A percentile compares a stretch with the other conserved stretches of the same genome.
phyloP scores from a whole-genome alignment of 495 filamentous ascomycete genomes.

The Penicillium crystallinum region DNA sequence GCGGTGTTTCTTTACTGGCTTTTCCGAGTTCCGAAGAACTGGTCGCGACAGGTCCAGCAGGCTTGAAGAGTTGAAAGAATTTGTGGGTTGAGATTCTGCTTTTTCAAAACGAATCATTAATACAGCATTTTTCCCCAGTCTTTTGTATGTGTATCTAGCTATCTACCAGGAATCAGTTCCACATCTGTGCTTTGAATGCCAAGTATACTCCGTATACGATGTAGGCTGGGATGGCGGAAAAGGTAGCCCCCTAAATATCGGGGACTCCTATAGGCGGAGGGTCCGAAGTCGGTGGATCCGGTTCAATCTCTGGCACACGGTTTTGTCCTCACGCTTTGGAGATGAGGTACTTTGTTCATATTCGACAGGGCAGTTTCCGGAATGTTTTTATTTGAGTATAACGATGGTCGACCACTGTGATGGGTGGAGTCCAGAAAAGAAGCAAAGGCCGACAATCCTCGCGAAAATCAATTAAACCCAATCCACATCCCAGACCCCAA shows the following conservation, averaged over 20 bases:
- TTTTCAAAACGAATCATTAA: background rate
- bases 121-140: background rate
- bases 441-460: background rate
- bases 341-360: background rate
- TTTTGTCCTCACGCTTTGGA: no score
- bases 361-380: background rate
- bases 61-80: conserved; percentile 1
- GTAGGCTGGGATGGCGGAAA: background rate
- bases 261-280: background rate
- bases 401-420: background rate
- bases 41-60: conserved; percentile 40
- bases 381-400: background rate
- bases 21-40: conserved; percentile 68
- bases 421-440: background rate
- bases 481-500: background rate
- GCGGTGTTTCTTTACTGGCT: conserved; percentile 77
- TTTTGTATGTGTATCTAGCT: background rate
- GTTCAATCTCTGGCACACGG: background rate
- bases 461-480: background rate
- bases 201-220: background rate
- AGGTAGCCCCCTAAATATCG: background rate
- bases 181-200: background rate
- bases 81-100: no score
- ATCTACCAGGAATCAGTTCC: background rate
- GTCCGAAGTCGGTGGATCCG: background rate